Evolutionary conservation across 176 grass and related monocot species (phyloP).

Genomic region (Juncus effusus): DNA sequence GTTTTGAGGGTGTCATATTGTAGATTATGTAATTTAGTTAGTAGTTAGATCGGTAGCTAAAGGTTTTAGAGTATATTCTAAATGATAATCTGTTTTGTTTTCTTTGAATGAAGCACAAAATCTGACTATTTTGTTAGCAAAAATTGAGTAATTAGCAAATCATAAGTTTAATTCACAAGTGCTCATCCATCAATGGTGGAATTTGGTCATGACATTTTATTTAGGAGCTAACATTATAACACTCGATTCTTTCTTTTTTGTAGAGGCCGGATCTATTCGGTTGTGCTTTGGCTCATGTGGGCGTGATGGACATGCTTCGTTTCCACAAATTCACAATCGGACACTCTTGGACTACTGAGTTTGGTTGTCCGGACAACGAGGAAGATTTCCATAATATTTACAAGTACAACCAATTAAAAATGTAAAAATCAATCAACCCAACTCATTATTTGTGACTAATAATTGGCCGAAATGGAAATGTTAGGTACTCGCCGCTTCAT

Average conservation of each 20-base stretch:
- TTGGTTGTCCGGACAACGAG: constrained; percentile 81
- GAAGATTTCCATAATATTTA: constrained; percentile 72
- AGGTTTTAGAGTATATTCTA: too few relatives aligned
- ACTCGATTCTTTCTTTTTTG: constrained; percentile 9
- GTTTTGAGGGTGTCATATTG: background rate
- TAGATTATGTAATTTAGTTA: background rate
- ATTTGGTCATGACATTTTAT: too few relatives aligned
- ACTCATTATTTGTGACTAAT: background rate
- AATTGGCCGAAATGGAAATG: constrained; percentile 20
- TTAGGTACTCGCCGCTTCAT: constrained; percentile 88
- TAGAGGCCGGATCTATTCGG: constrained; percentile 93
- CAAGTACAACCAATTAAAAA: constrained; percentile 47
- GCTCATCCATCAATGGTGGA: background rate
- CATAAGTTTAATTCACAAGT: background rate
- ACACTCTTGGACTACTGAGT: constrained; percentile 98
- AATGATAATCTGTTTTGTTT: background rate
- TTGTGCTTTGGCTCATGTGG: constrained; percentile 92
- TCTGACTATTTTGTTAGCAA: constrained; percentile 10
- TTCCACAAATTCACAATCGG: constrained; percentile 99
- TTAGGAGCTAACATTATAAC: background rate
- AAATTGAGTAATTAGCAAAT: too few relatives aligned
- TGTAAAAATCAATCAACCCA: constrained; percentile 13
- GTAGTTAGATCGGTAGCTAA: too few relatives aligned
- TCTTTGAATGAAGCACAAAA: background rate
- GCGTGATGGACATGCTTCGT: constrained; percentile 98